Base-by-base conservation (phyloP, 2,329 filamentous ascomycete species). In the Cladosporium sp. region DNA sequence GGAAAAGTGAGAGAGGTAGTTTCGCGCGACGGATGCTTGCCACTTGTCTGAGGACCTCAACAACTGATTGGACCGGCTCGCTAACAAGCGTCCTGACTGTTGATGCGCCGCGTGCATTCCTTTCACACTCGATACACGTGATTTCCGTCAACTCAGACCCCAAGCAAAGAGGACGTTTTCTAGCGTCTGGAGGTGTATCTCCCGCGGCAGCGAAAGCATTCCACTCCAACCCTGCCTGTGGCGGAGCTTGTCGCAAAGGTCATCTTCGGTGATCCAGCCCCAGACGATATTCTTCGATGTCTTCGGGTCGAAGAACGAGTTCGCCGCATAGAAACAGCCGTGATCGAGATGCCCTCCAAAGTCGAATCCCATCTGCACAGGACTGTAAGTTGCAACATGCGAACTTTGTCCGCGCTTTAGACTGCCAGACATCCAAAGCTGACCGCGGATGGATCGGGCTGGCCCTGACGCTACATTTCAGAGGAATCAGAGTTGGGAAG, bases 261-360 rank as follows among this genome's bases (percentile, higher is more conserved):
- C 81, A 14, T 85, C 83, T 68, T 85, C 83, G 1, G 78, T 80
- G 41, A 86, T 75, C 83, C 83, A 85, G 3, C 82, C 82, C 72
- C 79, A 84, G 1, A 82, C 76, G 4, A 85, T 76, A 12, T 79
- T 76, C 47, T 75, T 75, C 0, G 75, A 71, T 0, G 80, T 78
- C 4, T 77, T 69, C 0, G 82, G 81, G 59, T 85, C 81, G 68
- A 75, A 78, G 68, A 84, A 85, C 0, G 81, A 80, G 65, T 82
- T 84, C 3, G 81, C 80, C 0, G 83, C 83, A 62, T 85, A 85
- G 15, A 81, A 72, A 30, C 77, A 78, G 2, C 82, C 83, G 57
- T 84, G 80, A 64, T 85, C 83, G 24, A 85, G 76, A 12, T 80
- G 75, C 1, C 84, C 83, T 12, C 77, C 78, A 67, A 78, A 83